Base-by-base conservation (phyloP, 2,329 filamentous ascomycete genomes). In the Hysterium pulicare region DNA sequence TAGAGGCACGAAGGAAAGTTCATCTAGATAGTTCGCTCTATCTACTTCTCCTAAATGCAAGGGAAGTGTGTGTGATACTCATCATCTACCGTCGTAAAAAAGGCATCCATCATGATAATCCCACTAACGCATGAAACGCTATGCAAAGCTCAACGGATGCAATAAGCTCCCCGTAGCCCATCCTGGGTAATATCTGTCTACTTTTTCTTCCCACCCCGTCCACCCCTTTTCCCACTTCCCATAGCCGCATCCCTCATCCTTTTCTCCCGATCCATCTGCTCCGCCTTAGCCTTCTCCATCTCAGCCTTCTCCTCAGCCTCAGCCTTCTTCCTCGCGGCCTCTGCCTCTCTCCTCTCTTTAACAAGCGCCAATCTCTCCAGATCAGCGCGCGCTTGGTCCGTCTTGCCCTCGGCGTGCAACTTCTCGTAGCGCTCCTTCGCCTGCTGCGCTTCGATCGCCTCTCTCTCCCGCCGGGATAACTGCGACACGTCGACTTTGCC, bases 341-440 rank as follows among this genome's bases (percentile, higher is more conserved):
- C 91, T 16, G 84, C 84, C 59, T 87, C 90, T 50, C 93, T 81
- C 72, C 89, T 86, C 76, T 95, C 88, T 36, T 84, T 82, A 53
- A 98, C 89, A 46, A 91, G 64, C 66, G 76, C 82, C 59, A 98
- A 71, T 42, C 93, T 81, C 45, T 89, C 91, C 54, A 97, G 63
- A 69, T 98, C 93, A 4, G 87, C 84, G 66, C 88, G 86, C 36
- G 91, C 90, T 76, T 96, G 87, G 47, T 98, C 93, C 33, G 93
- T 97, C 82, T 97, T 97, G 59, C 91, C 91, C 62, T 90, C 86
- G 44, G 90, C 87, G 61, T 96, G 91, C 57, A 96, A 69, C 71
- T 94, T 95, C 75, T 89, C 81, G 63, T 95, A 96, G 54, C 83
- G 79, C 74, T 95, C 90, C 67, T 90, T 90, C 22, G 88, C 89